Evolutionary conservation across 2,329 filamentous ascomycete genomes (phyloP).

Genomic region (Plectosphaerella sp.): DNA sequence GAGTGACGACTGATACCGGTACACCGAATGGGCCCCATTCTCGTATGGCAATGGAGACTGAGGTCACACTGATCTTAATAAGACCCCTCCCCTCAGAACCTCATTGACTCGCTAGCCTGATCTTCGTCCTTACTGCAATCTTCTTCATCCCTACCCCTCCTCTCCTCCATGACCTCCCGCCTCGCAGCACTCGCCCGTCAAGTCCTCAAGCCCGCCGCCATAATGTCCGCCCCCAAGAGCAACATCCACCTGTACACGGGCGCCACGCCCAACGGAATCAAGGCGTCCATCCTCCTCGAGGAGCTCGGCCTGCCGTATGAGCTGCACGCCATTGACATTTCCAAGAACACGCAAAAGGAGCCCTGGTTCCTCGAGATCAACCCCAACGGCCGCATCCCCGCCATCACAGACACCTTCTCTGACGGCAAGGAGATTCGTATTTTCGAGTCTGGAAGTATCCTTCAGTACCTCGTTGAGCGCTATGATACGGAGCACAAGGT

Average conservation of each 20-base stretch:
- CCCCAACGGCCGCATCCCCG: constrained; percentile 88
- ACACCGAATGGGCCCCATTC: too few species aligned
- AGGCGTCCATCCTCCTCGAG: constrained; percentile 80
- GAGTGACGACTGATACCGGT: too few species aligned
- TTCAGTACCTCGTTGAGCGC: constrained; percentile 77
- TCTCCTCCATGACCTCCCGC: constrained; percentile 4
- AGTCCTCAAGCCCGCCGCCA: constrained; percentile 15
- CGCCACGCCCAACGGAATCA: constrained; percentile 86
- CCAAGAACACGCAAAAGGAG: constrained; percentile 54
- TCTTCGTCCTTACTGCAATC: too few species aligned
- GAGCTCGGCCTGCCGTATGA: constrained; percentile 83
- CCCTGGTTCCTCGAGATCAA: constrained; percentile 89
- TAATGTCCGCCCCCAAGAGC: constrained; percentile 40
- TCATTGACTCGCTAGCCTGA: too few species aligned
- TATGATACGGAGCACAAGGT: constrained; percentile 83
- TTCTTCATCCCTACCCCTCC: too few species aligned
- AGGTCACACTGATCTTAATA: too few species aligned
- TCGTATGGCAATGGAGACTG: too few species aligned
- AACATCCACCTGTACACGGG: constrained; percentile 67
- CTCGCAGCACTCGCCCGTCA: constrained; percentile 7
- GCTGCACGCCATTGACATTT: constrained; percentile 58
- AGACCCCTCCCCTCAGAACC: too few species aligned
- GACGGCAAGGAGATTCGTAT: constrained; percentile 70
- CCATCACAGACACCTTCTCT: constrained; percentile 72
- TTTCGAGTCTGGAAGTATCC: constrained; percentile 80